Evolutionary conservation across 1,139 yeast genomes (phyloP).

Genomic region (Magnusiomyces clavatus): DNA sequence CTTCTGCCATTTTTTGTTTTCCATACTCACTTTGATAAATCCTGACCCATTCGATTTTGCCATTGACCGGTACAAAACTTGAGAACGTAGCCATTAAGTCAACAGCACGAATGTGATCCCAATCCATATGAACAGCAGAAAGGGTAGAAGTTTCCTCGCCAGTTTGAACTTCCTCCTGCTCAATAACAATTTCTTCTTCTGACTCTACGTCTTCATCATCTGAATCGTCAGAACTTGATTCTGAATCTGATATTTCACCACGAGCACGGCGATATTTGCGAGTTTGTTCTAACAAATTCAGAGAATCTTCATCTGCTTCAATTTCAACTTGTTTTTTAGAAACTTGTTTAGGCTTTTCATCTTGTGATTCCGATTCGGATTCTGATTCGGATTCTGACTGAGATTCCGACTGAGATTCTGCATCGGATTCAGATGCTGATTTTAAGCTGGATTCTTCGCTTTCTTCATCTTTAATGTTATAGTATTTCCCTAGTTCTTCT

Average conservation of each 20-base stretch:
- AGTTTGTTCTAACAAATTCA: constrained; percentile 10
- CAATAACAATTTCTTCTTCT: constrained; percentile 55
- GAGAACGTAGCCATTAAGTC: constrained; percentile 87
- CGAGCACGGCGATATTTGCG: constrained; percentile 54
- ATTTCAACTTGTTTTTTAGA: constrained; percentile 19
- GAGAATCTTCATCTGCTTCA: constrained; percentile 23
- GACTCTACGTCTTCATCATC: constrained; percentile 23
- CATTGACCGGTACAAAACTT: constrained; percentile 76
- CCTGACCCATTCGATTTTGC: constrained; percentile 58
- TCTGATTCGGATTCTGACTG: background rate
- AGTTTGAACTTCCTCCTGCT: constrained; percentile 57
- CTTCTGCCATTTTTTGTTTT: constrained; percentile 82
- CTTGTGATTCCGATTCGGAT: background rate
- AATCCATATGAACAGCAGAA: constrained; percentile 94
- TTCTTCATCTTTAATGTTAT: constrained; percentile 42
- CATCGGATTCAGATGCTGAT: background rate
- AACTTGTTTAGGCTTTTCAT: constrained; percentile 1
- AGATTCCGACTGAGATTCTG: background rate
- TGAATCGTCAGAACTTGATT: constrained; percentile 34
- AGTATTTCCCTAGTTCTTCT: constrained; percentile 57
- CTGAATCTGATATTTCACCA: constrained; percentile 51
- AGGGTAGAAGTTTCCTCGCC: constrained; percentile 78
- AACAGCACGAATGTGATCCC: constrained; percentile 86
- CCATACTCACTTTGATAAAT: constrained; percentile 95
- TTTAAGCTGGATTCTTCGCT: constrained; percentile 4